Percentiles rank a stretch among this genome's conserved stretches.
These are phyloP conservation scores for Eucalyptus brandiana DNA, from an alignment of 345 rosid genomes.

Conservation along the genomic window DNA sequence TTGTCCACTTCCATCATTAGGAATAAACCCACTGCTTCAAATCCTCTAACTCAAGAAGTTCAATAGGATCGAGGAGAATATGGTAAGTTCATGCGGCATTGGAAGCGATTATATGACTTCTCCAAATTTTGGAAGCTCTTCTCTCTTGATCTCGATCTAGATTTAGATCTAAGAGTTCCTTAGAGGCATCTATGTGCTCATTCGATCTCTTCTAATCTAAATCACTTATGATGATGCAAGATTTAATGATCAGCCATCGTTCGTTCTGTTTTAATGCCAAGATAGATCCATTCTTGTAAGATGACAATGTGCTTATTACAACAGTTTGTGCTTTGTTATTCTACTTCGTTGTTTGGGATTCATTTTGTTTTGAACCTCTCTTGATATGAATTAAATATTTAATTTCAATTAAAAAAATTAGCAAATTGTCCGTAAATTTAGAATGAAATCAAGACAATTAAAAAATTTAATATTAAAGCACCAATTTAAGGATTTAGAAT, in stretches of 20 bases:
- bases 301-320: not conserved
- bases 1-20: not conserved
- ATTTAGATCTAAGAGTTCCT: not conserved
- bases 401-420: not conserved
- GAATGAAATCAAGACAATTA: accelerated
- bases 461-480: not conserved
- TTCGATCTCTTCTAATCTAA: not conserved
- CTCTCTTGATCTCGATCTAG: not conserved
- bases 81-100: not conserved
- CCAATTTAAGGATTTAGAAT: accelerated
- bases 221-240: not conserved
- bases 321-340: not conserved
- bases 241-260: accelerated
- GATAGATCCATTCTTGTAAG: not conserved
- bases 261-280: not conserved
- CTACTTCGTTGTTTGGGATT: not conserved
- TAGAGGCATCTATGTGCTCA: accelerated
- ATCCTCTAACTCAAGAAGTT: not conserved
- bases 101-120: not conserved
- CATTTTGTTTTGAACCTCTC: not conserved
- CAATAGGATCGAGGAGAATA: not conserved
- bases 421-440: not conserved
- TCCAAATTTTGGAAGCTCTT: not conserved
- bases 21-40: not conserved
- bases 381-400: not conserved